Evolutionary conservation across 2,329 filamentous ascomycete genomes (phyloP), one percentile per base, ranked within the genome.

Genomic region (Chrysosporium keratinophilum): DNA sequence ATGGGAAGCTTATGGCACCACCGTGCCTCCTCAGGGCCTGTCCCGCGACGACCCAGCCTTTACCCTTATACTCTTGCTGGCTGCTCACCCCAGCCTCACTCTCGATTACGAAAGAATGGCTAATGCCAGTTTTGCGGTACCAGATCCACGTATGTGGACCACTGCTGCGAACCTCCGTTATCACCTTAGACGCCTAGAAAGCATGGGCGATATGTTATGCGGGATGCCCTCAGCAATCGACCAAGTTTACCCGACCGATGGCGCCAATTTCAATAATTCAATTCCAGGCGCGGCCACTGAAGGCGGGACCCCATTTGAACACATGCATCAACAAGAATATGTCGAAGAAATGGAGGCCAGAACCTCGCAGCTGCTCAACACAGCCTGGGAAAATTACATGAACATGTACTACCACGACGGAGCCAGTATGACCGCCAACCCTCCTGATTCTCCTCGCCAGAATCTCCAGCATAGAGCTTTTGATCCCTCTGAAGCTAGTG

Each of bases 21-120:
- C 2, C 2, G 37, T 12, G 1, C 31, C 35, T 42, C 6, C 44
- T 15, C 33, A 41, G 12, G 11, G 39, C 28, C 37, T 53, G n/a
- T 40, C 52, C 20, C 50, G 50, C 11, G 37, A 56, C 5, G 55
- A 56, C 31, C 41, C 51, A 12, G 28, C 54, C 5, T 54, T 44
- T 11, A 37, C 49, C 5, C 55, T 56, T 15, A 19, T 47, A 7
- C 51, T 56, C 41, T 2, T 35, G 9, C 34, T 56, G 12, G 42
- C 51, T 23, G 41, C 34, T 20, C 49, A 54, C 14, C 50, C 55
- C 6, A 33, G 50, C 9, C 45, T 55, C 11, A 20, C 34, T 4
- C 45, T 53, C 2, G 44, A 55, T 20, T 52, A 55, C 46, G 28
- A n/a, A 12, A 41, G 43, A 1, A 57, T 57, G 56, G 39, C 53